These are phyloP conservation scores for Galeopsis tetrahit DNA, from an alignment of 257 asterid species.

Conservation along the genomic window DNA sequence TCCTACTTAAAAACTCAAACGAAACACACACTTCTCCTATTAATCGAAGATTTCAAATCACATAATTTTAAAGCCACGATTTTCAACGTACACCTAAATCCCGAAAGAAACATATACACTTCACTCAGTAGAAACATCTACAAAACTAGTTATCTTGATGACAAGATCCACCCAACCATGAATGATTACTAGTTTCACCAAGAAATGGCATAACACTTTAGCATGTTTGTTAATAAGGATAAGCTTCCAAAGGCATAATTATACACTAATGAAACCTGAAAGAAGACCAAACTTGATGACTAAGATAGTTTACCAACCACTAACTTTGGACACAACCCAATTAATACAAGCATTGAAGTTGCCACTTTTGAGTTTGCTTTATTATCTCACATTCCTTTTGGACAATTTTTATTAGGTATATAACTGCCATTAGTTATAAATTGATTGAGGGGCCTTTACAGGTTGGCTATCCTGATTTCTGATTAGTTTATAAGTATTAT, in stretches of 20 bases:
- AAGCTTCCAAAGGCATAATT: conserved; percentile 31
- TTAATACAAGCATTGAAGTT: conserved; percentile 28
- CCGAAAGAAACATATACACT: no score
- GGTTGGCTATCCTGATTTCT: conserved; percentile 35
- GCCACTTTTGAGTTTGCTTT: conserved; percentile 29
- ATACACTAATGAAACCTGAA: conserved; percentile 30
- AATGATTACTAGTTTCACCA: conserved; percentile 31
- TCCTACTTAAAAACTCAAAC: no score
- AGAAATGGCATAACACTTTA: conserved; percentile 14
- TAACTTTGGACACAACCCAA: conserved; percentile 30
- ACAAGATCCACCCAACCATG: conserved; percentile 36
- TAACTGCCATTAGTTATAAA: conserved; percentile 36
- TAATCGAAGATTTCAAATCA: no score
- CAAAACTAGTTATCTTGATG: not conserved
- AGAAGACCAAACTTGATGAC: conserved; percentile 43
- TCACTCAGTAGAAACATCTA: no score
- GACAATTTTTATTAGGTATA: conserved; percentile 1
- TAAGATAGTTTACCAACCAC: conserved; percentile 55
- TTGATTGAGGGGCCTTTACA: conserved; percentile 41
- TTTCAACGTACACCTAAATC: no score
- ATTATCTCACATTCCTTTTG: conserved; percentile 34
- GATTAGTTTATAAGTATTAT: conserved; percentile 10
- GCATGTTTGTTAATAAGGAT: conserved; percentile 33
- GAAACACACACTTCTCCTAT: no score
- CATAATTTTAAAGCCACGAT: no score